phyloP scores from a whole-genome alignment of 768 basidiomycete genomes.

The Mycena galericulata region DNA sequence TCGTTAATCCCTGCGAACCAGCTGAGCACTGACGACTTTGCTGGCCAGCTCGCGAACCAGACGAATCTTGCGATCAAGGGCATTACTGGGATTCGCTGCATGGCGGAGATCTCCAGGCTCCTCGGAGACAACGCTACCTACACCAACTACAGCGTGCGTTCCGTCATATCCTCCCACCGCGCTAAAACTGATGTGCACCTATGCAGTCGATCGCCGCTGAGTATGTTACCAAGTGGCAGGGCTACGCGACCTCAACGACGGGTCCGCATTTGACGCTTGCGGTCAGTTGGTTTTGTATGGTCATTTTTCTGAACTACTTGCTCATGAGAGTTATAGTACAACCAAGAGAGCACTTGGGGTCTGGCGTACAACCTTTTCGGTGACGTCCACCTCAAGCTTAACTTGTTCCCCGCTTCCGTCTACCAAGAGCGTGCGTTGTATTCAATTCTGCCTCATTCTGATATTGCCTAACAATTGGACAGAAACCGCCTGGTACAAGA shows the following conservation, averaged over 20 bases:
- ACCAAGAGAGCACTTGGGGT: constrained; percentile 49
- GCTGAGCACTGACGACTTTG: constrained; percentile 66
- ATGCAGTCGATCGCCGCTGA: constrained; percentile 54
- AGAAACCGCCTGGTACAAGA: constrained; percentile 49
- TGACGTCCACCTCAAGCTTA: constrained; percentile 55
- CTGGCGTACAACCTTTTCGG: constrained; percentile 51
- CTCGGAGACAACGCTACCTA: constrained; percentile 53
- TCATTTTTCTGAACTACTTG: neutral
- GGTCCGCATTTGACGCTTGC: constrained; percentile 55
- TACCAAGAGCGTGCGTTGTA: constrained; percentile 44
- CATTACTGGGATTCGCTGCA: constrained; percentile 73
- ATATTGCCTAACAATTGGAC: neutral
- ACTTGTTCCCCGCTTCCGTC: constrained; percentile 52
- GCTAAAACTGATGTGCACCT: neutral
- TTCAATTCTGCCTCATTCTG: neutral
- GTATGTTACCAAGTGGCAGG: constrained; percentile 59
- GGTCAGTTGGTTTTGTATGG: constrained; percentile 38
- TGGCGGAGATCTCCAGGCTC: constrained; percentile 65
- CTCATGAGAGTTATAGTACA: neutral
- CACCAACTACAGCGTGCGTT: constrained; percentile 56
- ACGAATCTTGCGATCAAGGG: constrained; percentile 82
- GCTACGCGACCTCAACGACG: constrained; percentile 53
- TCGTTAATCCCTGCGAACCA: constrained; percentile 67
- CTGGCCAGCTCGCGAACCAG: constrained; percentile 66
- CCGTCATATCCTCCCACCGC: neutral